These are phyloP conservation scores for Fomitopsis betulina DNA, from an alignment of 1,284 basidiomycete species.

Conservation along the genomic window DNA sequence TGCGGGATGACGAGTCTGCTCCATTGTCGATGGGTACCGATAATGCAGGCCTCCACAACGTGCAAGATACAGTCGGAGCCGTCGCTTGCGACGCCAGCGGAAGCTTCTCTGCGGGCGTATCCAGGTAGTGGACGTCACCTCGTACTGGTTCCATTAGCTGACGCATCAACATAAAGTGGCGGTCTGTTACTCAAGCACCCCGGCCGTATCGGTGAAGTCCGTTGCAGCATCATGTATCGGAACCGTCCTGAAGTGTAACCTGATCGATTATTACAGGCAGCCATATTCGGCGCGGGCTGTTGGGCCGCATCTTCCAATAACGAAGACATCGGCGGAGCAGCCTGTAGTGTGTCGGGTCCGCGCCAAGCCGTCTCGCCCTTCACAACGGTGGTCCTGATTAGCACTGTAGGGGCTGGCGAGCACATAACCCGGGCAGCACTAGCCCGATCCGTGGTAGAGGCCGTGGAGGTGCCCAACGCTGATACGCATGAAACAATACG, in stretches of 20 bases:
- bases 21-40: background rate
- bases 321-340: slow-evolving; percentile 27
- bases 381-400: background rate
- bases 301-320: slow-evolving; percentile 43
- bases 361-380: background rate
- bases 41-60: slow-evolving; percentile 21
- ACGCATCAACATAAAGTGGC: slow-evolving; percentile 40
- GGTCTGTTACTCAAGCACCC: slow-evolving; percentile 68
- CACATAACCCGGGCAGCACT: slow-evolving; percentile 34
- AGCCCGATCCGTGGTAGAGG: slow-evolving; percentile 31
- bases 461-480: slow-evolving; percentile 18
- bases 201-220: slow-evolving; percentile 68
- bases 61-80: slow-evolving; percentile 77
- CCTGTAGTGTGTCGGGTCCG: slow-evolving; percentile 68
- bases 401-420: slow-evolving; percentile 36
- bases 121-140: slow-evolving; percentile 43
- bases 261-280: slow-evolving; percentile 39
- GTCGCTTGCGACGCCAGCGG: slow-evolving; percentile 44
- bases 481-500: slow-evolving; percentile 29
- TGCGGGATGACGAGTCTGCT: background rate
- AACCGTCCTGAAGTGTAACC: background rate
- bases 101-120: slow-evolving; percentile 64
- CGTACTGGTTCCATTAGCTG: background rate
- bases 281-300: slow-evolving; percentile 63
- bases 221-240: background rate